A percentile compares a stretch with the other conserved stretches of the same genome.
phyloP scores from a whole-genome alignment of 805 yeast genomes.

The Wickerhamomyces bovis region DNA sequence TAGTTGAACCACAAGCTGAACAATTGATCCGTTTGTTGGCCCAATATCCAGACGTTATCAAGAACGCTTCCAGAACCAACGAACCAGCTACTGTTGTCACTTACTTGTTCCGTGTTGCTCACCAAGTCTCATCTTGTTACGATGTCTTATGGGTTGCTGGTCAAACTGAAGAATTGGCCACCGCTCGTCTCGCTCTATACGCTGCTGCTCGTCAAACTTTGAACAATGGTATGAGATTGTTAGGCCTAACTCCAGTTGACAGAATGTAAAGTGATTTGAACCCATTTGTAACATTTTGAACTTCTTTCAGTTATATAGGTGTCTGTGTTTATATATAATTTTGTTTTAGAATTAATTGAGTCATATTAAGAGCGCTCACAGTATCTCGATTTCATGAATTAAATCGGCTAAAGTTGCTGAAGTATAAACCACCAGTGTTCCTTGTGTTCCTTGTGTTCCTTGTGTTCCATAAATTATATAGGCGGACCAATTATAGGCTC shows the following conservation, averaged over 20 bases:
- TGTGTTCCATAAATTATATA: too few relatives aligned
- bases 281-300: not conserved
- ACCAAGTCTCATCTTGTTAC: constrained; percentile 93
- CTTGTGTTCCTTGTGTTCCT: too few relatives aligned
- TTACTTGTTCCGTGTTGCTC: constrained; percentile 85
- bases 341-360: not conserved
- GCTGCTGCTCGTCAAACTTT: constrained; percentile 85
- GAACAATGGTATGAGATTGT: constrained; percentile 79
- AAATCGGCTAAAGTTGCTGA: too few relatives aligned
- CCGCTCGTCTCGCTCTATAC: constrained; percentile 89
- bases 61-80: constrained; percentile 73
- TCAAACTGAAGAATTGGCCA: constrained; percentile 78
- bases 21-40: constrained; percentile 71
- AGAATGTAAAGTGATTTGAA: constrained; percentile 59
- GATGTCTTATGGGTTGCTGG: constrained; percentile 96
- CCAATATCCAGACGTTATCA: constrained; percentile 86
- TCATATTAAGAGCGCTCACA: not conserved
- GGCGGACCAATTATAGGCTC: too few relatives aligned
- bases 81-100: constrained; percentile 96
- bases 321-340: not conserved
- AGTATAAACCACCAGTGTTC: too few relatives aligned
- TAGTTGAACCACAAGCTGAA: constrained; percentile 66
- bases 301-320: not conserved
- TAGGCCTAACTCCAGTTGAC: constrained; percentile 97
- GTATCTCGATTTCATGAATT: too few relatives aligned